phyloP scores from a whole-genome alignment of 164 flowering plant species.

The Stephania cephalantha region DNA sequence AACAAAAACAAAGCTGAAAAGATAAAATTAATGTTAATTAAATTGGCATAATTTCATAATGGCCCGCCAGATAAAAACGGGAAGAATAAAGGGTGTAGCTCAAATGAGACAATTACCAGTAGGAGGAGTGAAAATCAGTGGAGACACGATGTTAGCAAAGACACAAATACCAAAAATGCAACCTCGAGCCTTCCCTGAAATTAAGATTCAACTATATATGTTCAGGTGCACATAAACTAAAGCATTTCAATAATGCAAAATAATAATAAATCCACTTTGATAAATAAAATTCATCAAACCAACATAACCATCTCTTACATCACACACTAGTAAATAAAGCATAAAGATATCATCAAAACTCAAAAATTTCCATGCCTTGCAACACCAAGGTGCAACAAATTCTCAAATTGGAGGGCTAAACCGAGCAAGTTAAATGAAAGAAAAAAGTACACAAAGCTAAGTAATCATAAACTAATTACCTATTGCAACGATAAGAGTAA shows the following conservation, averaged over 20 bases:
- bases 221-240: not conserved
- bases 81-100: not conserved
- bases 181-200: slow-evolving; percentile 80
- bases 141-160: slow-evolving; percentile 65
- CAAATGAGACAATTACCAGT: slow-evolving; percentile 40
- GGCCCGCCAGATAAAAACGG: not conserved
- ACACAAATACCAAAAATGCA: slow-evolving; percentile 79
- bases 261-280: too few species aligned
- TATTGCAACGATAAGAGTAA: too few species aligned
- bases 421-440: too few species aligned
- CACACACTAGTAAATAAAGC: too few species aligned
- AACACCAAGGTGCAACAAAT: too few species aligned
- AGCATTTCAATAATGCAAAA: not conserved
- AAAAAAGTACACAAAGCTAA: too few species aligned
- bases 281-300: too few species aligned
- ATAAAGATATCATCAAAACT: too few species aligned
- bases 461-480: too few species aligned
- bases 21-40: slow-evolving; percentile 7
- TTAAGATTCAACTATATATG: not conserved
- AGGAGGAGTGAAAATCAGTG: slow-evolving; percentile 72
- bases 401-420: too few species aligned
- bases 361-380: too few species aligned
- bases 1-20: slow-evolving; percentile 45
- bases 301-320: too few species aligned
- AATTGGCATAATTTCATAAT: not conserved